These are phyloP conservation scores for Blepharisma stoltei DNA, from an alignment of 73 alveolate species.

Conservation along the genomic window DNA sequence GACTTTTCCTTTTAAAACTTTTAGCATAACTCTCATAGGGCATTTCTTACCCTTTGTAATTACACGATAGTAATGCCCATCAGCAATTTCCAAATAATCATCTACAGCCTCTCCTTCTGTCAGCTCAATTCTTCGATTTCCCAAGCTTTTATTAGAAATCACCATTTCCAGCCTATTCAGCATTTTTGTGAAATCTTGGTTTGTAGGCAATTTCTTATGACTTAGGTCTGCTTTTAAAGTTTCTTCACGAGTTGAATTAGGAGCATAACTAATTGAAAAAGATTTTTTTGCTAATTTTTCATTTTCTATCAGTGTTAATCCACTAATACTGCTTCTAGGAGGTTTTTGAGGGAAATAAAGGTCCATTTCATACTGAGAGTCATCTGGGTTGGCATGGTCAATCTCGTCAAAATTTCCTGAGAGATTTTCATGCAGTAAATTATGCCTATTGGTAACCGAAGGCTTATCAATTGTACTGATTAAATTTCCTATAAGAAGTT, in stretches of 20 bases:
- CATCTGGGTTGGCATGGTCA: background rate
- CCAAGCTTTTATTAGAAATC: background rate
- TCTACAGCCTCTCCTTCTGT: constrained; percentile 1
- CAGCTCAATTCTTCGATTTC: background rate
- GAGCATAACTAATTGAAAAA: too few relatives aligned
- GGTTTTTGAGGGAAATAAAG: constrained; percentile 20
- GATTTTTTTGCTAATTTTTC: background rate
- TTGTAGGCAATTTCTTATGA: background rate
- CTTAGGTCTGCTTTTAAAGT: too few relatives aligned
- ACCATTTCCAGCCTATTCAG: constrained; percentile 24
- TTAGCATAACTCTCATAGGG: background rate
- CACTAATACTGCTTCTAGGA: background rate
- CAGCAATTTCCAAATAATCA: background rate
- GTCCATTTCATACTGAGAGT: background rate
- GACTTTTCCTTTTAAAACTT: background rate
- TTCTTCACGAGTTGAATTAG: too few relatives aligned
- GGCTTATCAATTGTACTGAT: too few relatives aligned
- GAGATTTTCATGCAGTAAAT: too few relatives aligned
- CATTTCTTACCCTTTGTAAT: constrained; percentile 1
- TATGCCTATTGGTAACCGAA: too few relatives aligned
- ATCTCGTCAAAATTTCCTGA: too few relatives aligned
- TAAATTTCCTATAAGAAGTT: too few relatives aligned
- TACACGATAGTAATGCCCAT: background rate
- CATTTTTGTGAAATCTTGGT: constrained; percentile 15
- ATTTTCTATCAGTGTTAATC: constrained; percentile 2